A percentile compares a stretch with the other conserved stretches of the same genome.
Evolutionary conservation across 768 basidiomycete species (phyloP).

Genomic region (Rhodotorula babjevae): DNA sequence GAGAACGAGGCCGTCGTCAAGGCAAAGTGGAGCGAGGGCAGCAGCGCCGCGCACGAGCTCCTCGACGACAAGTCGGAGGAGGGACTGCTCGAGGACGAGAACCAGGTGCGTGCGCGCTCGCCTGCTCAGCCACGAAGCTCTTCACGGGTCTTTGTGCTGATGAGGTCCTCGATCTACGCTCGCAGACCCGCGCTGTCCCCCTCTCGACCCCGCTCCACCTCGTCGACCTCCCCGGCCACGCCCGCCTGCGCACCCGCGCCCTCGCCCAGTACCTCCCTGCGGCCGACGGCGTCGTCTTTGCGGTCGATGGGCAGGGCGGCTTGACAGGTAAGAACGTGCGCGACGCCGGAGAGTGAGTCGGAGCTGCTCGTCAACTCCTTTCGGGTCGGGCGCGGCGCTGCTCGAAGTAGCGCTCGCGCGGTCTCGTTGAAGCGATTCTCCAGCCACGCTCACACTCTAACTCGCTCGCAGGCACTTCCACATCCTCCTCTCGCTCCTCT

Average conservation of each 20-base stretch:
- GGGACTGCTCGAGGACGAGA: not conserved
- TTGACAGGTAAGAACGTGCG: constrained; percentile 30
- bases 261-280: constrained; percentile 41
- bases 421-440: too few relatives aligned
- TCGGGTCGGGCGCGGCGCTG: too few relatives aligned
- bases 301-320: constrained; percentile 26
- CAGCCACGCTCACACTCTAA: not conserved
- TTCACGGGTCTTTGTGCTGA: too few relatives aligned
- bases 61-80: not conserved
- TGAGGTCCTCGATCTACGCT: too few relatives aligned
- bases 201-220: constrained; percentile 32
- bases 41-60: not conserved
- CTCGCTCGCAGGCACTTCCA: constrained; percentile 27
- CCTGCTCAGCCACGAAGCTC: too few relatives aligned
- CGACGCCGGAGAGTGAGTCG: constrained; percentile 35
- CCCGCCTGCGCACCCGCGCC: constrained; percentile 39
- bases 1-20: constrained; percentile 37
- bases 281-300: constrained; percentile 38
- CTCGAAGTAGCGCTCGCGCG: not conserved
- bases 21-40: constrained; percentile 12
- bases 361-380: too few relatives aligned
- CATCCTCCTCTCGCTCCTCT: constrained; percentile 34
- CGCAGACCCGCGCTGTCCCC: not conserved
- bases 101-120: constrained; percentile 3
- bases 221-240: constrained; percentile 42